Conservation (phyloP, 2,329 filamentous ascomycete species). For the Rutstroemia sp. region DNA sequence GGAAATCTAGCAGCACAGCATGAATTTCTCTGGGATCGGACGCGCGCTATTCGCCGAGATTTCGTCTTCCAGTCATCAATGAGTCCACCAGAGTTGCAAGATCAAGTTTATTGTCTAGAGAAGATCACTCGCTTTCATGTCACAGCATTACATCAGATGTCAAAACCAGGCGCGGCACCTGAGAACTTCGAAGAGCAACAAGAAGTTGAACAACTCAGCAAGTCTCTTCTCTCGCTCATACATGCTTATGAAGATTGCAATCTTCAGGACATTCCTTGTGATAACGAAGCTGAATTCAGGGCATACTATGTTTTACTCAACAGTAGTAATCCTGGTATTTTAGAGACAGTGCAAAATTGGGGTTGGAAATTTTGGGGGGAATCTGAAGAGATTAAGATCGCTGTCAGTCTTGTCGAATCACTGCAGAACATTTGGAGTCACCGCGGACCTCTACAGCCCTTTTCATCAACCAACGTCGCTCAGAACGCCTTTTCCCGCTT, state of each 20-base stretch:
- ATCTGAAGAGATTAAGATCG: constrained; percentile 53
- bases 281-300: constrained; percentile 59
- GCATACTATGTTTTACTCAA: constrained; percentile 59
- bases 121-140: constrained; percentile 62
- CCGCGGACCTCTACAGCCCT: constrained; percentile 49
- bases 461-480: constrained; percentile 32
- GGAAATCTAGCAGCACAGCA: constrained; percentile 47
- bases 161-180: constrained; percentile 45
- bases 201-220: constrained; percentile 60
- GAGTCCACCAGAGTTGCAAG: constrained; percentile 44
- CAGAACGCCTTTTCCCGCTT: constrained; percentile 45
- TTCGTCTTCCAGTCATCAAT: constrained; percentile 61
- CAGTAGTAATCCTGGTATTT: constrained; percentile 48
- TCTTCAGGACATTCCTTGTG: constrained; percentile 47
- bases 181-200: constrained; percentile 60
- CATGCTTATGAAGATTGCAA: constrained; percentile 61
- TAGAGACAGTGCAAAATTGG: constrained; percentile 49
- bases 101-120: constrained; percentile 57
- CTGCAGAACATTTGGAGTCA: constrained; percentile 50
- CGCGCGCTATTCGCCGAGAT: constrained; percentile 59
- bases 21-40: constrained; percentile 62
- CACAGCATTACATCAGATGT: constrained; percentile 55
- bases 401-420: constrained; percentile 51
- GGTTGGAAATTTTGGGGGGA: constrained; percentile 47
- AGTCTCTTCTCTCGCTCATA: constrained; percentile 56